phyloP scores from a whole-genome alignment of 768 basidiomycete species.

The Boletus eberwhitei region DNA sequence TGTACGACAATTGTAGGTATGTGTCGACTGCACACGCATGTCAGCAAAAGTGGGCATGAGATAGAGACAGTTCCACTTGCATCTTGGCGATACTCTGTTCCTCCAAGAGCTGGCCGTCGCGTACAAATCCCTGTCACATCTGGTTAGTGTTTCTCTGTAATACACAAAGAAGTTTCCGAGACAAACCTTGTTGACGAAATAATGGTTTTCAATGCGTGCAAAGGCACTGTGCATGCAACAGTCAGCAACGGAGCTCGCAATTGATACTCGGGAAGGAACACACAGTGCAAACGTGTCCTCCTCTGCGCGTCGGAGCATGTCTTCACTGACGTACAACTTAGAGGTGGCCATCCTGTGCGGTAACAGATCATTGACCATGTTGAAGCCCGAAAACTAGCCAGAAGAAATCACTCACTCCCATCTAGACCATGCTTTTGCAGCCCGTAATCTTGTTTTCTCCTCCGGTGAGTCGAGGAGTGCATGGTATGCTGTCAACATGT shows the following conservation, averaged over 20 bases:
- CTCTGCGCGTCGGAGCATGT: conserved; percentile 63
- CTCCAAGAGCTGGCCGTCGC: conserved; percentile 84
- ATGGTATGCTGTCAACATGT: conserved; percentile 84
- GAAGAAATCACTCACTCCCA: conserved; percentile 68
- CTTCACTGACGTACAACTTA: conserved; percentile 66
- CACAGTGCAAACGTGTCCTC: conserved; percentile 76
- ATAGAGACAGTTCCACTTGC: conserved; percentile 36
- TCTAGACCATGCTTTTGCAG: conserved; percentile 84
- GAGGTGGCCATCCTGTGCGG: conserved; percentile 74
- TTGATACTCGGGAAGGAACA: conserved; percentile 19
- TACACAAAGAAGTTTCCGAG: not conserved
- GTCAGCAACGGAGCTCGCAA: conserved; percentile 5
- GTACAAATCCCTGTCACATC: conserved; percentile 66
- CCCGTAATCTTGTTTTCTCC: conserved; percentile 57
- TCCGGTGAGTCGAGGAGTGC: conserved; percentile 71
- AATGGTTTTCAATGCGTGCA: conserved; percentile 88
- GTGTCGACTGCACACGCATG: conserved; percentile 57
- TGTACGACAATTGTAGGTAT: conserved; percentile 82
- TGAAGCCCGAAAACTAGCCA: not conserved
- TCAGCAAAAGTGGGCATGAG: conserved; percentile 5
- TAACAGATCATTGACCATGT: not conserved
- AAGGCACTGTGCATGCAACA: conserved; percentile 57
- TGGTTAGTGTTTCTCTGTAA: conserved; percentile 3
- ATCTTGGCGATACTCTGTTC: conserved; percentile 86
- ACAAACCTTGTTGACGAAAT: conserved; percentile 75